phyloP scores from a whole-genome alignment of 768 basidiomycete species.

The Candolleomyces eurysporus region DNA sequence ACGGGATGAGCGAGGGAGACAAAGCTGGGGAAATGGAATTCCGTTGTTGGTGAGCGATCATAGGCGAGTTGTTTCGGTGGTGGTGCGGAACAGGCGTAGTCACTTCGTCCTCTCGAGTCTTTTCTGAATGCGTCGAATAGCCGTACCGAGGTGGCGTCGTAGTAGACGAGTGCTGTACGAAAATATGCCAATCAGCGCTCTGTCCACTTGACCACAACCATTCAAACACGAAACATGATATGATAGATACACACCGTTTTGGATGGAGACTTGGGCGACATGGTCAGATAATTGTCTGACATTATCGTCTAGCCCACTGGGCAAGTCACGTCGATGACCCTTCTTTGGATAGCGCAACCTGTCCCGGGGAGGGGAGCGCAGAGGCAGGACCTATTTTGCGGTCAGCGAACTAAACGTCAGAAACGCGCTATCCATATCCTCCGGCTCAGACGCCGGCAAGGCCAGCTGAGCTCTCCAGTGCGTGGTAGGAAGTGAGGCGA shows the following conservation, averaged over 20 bases:
- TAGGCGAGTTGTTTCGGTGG: background rate
- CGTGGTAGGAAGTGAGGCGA: too few species aligned
- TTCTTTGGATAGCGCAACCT: background rate
- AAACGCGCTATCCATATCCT: background rate
- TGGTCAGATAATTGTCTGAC: background rate
- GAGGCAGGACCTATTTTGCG: background rate
- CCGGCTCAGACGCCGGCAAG: background rate
- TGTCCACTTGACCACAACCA: background rate
- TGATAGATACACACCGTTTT: too few species aligned
- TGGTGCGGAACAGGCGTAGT: background rate
- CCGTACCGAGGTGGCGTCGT: background rate
- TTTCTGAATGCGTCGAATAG: background rate
- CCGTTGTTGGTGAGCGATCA: background rate
- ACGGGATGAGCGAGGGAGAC: background rate
- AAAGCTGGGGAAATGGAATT: background rate
- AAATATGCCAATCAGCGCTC: too few species aligned
- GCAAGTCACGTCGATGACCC: background rate
- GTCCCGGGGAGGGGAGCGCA: background rate
- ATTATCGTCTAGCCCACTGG: slow-evolving; percentile 1
- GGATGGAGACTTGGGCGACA: too few species aligned
- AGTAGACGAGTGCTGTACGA: too few species aligned
- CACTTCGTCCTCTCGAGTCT: background rate
- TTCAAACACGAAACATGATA: too few species aligned
- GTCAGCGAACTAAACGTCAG: background rate
- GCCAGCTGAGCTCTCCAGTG: too few species aligned